Conservation (phyloP, 2,329 filamentous ascomycete species). For the Fusarium sp. region DNA sequence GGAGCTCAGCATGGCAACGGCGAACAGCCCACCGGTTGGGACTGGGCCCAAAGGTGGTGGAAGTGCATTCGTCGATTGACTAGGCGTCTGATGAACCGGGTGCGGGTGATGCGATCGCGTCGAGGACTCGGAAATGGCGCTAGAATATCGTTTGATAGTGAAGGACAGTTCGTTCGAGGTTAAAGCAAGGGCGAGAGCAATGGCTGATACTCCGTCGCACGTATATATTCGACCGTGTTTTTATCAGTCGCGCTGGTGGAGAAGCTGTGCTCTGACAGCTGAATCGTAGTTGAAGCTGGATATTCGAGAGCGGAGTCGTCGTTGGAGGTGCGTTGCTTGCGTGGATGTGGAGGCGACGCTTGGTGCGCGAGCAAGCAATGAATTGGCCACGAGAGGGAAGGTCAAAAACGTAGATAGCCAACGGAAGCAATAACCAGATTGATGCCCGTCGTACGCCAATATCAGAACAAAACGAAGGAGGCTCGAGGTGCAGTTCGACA, state of each 20-base stretch:
- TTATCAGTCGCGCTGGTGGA: conserved; percentile 19
- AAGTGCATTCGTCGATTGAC: conserved; percentile 56
- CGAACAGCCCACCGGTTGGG: conserved; percentile 57
- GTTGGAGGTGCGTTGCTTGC: conserved; percentile 38
- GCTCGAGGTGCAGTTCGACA: conserved; percentile 43
- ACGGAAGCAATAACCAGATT: conserved; percentile 38
- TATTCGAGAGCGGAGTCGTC: conserved; percentile 42
- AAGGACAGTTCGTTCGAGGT: conserved; percentile 12
- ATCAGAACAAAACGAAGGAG: conserved; percentile 48
- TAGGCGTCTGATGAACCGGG: conserved; percentile 21
- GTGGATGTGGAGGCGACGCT: conserved; percentile 45
- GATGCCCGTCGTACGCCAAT: conserved; percentile 30
- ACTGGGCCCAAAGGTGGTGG: conserved; percentile 56
- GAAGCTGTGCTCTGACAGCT: conserved; percentile 18
- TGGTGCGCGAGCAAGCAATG: conserved; percentile 21
- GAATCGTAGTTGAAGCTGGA: conserved; percentile 28
- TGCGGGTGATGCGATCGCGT: conserved; percentile 38
- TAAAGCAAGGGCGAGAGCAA: background rate
- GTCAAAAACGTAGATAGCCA: conserved; percentile 19
- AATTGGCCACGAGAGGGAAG: conserved; percentile 5
- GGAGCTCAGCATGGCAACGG: conserved; percentile 54
- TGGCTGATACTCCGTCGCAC: conserved; percentile 1
- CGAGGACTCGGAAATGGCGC: conserved; percentile 21
- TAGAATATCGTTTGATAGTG: conserved; percentile 17
- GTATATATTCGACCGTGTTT: conserved; percentile 20